phyloP scores from a whole-genome alignment of 441 rosid species.

The Melastoma candidum region DNA sequence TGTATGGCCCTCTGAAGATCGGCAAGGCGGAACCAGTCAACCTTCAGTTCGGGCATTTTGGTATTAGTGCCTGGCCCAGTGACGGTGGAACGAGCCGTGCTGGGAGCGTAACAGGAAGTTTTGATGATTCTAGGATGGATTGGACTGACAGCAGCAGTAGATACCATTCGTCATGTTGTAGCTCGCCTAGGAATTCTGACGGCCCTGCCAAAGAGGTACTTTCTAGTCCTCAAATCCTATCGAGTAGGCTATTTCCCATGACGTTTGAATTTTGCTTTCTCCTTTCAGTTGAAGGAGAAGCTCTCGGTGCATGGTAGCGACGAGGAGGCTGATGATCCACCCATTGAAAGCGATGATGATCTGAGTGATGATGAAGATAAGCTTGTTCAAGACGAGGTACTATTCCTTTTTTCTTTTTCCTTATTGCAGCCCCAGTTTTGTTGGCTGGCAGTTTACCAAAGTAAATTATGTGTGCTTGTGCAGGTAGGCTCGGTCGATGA shows the following conservation, averaged over 20 bases:
- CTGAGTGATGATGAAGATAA: conserved; percentile 47
- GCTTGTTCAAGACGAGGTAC: conserved; percentile 66
- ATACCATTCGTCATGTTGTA: conserved; percentile 83
- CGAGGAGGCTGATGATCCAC: conserved; percentile 86
- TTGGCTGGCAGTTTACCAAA: conserved; percentile 2
- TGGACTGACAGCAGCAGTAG: conserved; percentile 69
- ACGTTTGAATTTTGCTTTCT: neutral
- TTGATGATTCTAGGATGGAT: conserved; percentile 71
- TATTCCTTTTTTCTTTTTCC: neutral
- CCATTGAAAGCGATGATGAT: conserved; percentile 77
- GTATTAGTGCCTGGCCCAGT: conserved; percentile 96
- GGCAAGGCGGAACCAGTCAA: conserved; percentile 85
- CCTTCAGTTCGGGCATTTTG: conserved; percentile 90
- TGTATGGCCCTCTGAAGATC: conserved; percentile 73
- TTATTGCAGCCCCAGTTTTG: neutral
- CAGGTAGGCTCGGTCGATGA: conserved; percentile 94
- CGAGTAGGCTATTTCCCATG: neutral
- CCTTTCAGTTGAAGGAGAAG: conserved; percentile 68
- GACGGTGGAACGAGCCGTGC: conserved; percentile 82
- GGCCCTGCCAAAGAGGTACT: conserved; percentile 85
- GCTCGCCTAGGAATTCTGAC: conserved; percentile 86
- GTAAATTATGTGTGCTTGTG: neutral
- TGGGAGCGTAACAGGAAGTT: conserved; percentile 44
- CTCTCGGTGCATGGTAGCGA: conserved; percentile 89
- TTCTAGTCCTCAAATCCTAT: neutral